phyloP scores from a whole-genome alignment of 2,329 filamentous ascomycete species.

The Malbranchea cinnamomea region DNA sequence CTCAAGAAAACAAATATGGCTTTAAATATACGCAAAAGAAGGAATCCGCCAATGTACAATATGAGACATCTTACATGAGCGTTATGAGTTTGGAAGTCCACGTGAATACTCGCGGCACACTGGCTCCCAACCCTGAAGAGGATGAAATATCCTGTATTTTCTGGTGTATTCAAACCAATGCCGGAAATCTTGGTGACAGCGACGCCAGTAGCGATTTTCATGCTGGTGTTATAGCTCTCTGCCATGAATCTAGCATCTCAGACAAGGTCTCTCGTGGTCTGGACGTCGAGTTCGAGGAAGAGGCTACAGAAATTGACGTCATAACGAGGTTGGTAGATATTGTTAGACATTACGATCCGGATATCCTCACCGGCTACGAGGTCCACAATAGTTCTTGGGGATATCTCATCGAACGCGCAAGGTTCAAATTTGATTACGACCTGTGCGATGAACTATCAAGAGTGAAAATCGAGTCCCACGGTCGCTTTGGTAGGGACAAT shows the following conservation, averaged over 20 bases:
- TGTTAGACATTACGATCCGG: slow-evolving; percentile 71
- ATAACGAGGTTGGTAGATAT: slow-evolving; percentile 77
- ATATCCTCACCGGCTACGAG: slow-evolving; percentile 88
- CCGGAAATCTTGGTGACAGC: slow-evolving; percentile 47
- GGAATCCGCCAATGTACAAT: slow-evolving; percentile 59
- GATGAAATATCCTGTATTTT: slow-evolving; percentile 82
- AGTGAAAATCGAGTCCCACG: slow-evolving; percentile 69
- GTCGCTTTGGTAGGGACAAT: slow-evolving; percentile 69
- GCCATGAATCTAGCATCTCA: slow-evolving; percentile 44
- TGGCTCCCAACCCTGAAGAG: slow-evolving; percentile 77
- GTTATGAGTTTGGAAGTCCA: slow-evolving; percentile 90
- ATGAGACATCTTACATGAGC: slow-evolving; percentile 88
- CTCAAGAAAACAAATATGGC: slow-evolving; percentile 64
- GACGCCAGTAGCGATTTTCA: slow-evolving; percentile 36
- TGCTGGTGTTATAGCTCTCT: slow-evolving; percentile 59
- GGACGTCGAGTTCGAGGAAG: slow-evolving; percentile 52
- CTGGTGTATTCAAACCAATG: slow-evolving; percentile 78
- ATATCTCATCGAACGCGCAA: slow-evolving; percentile 80
- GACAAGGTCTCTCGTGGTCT: slow-evolving; percentile 48
- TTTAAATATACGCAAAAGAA: slow-evolving; percentile 75
- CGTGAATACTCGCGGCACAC: slow-evolving; percentile 65
- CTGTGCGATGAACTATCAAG: slow-evolving; percentile 83
- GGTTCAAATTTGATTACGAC: slow-evolving; percentile 75
- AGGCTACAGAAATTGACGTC: slow-evolving; percentile 68
- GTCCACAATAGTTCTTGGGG: slow-evolving; percentile 92